phyloP scores from a whole-genome alignment of 2,329 filamentous ascomycete genomes.

The Trichoderma sp. region DNA sequence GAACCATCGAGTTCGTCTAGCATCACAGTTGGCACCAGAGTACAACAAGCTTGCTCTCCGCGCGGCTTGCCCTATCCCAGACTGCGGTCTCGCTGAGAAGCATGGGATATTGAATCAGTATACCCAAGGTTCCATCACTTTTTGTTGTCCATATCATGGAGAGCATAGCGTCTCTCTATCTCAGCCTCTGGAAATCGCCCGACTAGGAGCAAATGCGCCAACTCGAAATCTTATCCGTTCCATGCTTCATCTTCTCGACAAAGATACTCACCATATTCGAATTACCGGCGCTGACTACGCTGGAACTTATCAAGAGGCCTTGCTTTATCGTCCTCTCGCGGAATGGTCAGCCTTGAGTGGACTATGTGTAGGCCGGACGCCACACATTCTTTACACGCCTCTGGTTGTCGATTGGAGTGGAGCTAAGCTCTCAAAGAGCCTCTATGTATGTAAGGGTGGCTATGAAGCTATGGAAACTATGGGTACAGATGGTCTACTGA shows the following conservation, averaged over 20 bases:
- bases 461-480: slow-evolving; percentile 14
- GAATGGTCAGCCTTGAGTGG: slow-evolving; percentile 5
- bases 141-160: neutral
- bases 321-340: slow-evolving; percentile 14
- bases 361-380: neutral
- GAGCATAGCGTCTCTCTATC: neutral
- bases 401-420: slow-evolving; percentile 18
- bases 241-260: slow-evolving; percentile 18
- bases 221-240: slow-evolving; percentile 18
- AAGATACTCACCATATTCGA: slow-evolving; percentile 4
- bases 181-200: neutral
- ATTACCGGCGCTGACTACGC: slow-evolving; percentile 18
- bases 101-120: neutral
- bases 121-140: neutral
- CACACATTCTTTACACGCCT: slow-evolving; percentile 14
- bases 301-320: slow-evolving; percentile 15
- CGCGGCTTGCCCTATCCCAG: neutral
- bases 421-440: slow-evolving; percentile 19
- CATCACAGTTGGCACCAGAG: neutral
- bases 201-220: slow-evolving; percentile 16
- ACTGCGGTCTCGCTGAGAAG: neutral
- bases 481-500: slow-evolving; percentile 5
- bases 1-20: neutral
- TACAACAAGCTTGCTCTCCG: neutral
- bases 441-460: slow-evolving; percentile 12